Evolutionary conservation across 495 filamentous ascomycete genomes (phyloP).

Genomic region (Saxophila tyrrhenica): DNA sequence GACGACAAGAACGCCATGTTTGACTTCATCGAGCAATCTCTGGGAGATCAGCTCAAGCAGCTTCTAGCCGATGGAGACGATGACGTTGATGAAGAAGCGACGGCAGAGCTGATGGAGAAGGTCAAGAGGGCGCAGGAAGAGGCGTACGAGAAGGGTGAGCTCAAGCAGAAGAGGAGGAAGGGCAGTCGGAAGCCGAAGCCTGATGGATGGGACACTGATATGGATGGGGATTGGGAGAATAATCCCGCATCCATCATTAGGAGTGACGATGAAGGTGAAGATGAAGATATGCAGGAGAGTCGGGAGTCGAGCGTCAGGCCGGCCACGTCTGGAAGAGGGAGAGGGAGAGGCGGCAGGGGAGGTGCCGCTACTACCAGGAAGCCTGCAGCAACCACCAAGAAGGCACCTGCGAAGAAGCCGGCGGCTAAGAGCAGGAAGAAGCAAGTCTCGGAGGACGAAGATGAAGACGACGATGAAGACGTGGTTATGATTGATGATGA

Average conservation of each 20-base stretch:
- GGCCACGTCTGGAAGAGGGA: slow-evolving; percentile 34
- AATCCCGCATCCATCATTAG: slow-evolving; percentile 57
- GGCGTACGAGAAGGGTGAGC: slow-evolving; percentile 54
- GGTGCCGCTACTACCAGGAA: slow-evolving; percentile 25
- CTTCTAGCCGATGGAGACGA: slow-evolving; percentile 37
- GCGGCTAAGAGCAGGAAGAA: slow-evolving; percentile 33
- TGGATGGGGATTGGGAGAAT: slow-evolving; percentile 76
- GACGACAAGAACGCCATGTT: slow-evolving; percentile 92
- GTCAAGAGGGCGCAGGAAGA: slow-evolving; percentile 60
- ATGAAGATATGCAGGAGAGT: slow-evolving; percentile 36
- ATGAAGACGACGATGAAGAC: slow-evolving; percentile 44
- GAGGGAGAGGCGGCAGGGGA: slow-evolving; percentile 39
- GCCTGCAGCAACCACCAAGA: slow-evolving; percentile 12
- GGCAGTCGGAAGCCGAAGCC: slow-evolving; percentile 65
- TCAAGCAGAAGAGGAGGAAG: slow-evolving; percentile 44
- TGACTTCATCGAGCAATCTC: slow-evolving; percentile 70
- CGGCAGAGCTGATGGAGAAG: slow-evolving; percentile 60
- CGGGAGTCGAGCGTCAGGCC: not conserved
- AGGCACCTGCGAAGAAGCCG: slow-evolving; percentile 27
- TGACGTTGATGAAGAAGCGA: slow-evolving; percentile 54
- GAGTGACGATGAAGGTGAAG: slow-evolving; percentile 39
- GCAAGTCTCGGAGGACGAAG: slow-evolving; percentile 46
- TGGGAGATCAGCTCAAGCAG: slow-evolving; percentile 64
- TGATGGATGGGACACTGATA: slow-evolving; percentile 72
- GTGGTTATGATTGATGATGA: slow-evolving; percentile 49